Percentiles rank a stretch among this genome's conserved stretches.
Conservation (phyloP, 2,329 filamentous ascomycete genomes). For the Aspergillus puulaauensis region DNA sequence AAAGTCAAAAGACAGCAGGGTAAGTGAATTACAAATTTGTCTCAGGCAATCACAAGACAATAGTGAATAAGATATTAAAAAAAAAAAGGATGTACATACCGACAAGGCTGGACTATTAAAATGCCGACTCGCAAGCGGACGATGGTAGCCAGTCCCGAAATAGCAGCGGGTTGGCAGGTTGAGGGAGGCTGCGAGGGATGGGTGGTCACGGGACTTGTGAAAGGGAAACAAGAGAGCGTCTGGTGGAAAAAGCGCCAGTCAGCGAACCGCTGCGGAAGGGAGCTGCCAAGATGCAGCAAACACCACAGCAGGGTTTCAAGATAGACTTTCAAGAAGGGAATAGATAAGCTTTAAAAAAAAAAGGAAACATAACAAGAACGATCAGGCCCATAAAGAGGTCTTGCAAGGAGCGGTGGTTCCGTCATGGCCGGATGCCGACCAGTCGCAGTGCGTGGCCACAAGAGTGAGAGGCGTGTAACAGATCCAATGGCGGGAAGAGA, state of each 20-base stretch:
- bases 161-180: conserved; percentile 33
- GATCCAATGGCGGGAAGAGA: conserved; percentile 17
- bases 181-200: conserved; percentile 20
- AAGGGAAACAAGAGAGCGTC: conserved; percentile 2
- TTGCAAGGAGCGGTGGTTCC: conserved; percentile 21
- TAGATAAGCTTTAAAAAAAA: conserved; percentile 9
- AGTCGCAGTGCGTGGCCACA: conserved; percentile 29
- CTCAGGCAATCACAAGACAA: background rate
- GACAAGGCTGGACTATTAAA: conserved; percentile 42
- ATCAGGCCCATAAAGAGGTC: conserved; percentile 9
- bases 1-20: conserved; percentile 6
- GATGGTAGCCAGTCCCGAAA: conserved; percentile 39
- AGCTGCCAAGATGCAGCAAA: conserved; percentile 7
- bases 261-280: conserved; percentile 10
- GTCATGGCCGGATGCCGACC: conserved; percentile 18
- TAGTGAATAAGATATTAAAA: conserved; percentile 9
- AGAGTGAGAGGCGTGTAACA: conserved; percentile 20
- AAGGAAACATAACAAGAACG: background rate
- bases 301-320: background rate
- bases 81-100: conserved; percentile 34
- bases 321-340: background rate
- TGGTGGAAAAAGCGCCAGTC: conserved; percentile 4
- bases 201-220: conserved; percentile 29
- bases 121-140: conserved; percentile 39
- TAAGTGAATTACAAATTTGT: background rate